A percentile compares a stretch with the other conserved stretches of the same genome.
These are phyloP conservation scores for Kingdonia uniflora DNA, from an alignment of 164 flowering plant genomes.

Conservation along the genomic window DNA sequence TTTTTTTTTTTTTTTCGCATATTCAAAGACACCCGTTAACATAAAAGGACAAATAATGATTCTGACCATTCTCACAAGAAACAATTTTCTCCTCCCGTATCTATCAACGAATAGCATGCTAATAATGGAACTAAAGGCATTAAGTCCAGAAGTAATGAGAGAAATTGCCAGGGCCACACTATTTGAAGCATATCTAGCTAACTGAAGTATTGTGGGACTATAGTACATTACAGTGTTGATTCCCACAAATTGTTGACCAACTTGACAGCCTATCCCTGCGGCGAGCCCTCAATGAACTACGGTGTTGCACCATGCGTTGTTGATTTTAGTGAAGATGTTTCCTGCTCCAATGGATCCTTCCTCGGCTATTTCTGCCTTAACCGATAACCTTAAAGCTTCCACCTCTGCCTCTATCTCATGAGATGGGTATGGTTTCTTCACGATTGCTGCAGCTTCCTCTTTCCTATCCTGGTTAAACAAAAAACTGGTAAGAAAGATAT, in stretches of 20 bases:
- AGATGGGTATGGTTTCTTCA: slow-evolving; percentile 38
- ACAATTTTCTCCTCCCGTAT: slow-evolving; percentile 60
- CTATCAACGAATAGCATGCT: slow-evolving; percentile 67
- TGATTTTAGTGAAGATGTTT: slow-evolving; percentile 8
- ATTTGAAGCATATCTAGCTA: slow-evolving; percentile 89
- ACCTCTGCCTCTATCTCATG: slow-evolving; percentile 49
- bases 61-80: slow-evolving; percentile 48
- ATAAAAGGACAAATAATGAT: slow-evolving; percentile 36
- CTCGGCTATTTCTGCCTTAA: slow-evolving; percentile 34
- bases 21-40: slow-evolving; percentile 42
- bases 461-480: slow-evolving; percentile 30
- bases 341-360: slow-evolving; percentile 30
- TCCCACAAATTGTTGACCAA: slow-evolving; percentile 67
- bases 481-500: not conserved
- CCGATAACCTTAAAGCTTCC: slow-evolving; percentile 31
- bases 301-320: slow-evolving; percentile 29
- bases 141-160: slow-evolving; percentile 75
- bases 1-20: too few relatives aligned
- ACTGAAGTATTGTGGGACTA: slow-evolving; percentile 73
- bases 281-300: slow-evolving; percentile 42
- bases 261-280: slow-evolving; percentile 58
- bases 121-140: slow-evolving; percentile 58
- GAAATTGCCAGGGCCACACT: slow-evolving; percentile 68
- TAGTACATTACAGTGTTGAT: slow-evolving; percentile 76
- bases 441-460: slow-evolving; percentile 40